These are phyloP conservation scores for Paraleonurus japonicus DNA, from an alignment of 257 asterid genomes.

Conservation along the genomic window DNA sequence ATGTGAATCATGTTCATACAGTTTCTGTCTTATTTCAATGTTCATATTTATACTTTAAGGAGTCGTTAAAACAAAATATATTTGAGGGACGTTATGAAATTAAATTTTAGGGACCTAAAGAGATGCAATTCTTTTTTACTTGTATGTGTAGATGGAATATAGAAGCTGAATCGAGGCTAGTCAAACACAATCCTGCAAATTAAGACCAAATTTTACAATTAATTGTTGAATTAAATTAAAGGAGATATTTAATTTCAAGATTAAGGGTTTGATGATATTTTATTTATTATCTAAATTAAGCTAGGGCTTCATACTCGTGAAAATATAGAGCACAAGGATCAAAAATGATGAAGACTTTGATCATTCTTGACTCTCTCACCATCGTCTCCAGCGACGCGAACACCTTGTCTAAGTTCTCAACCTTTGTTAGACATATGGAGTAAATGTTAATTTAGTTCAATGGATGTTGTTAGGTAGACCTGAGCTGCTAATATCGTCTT, in stretches of 20 bases:
- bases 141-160: constrained; percentile 59
- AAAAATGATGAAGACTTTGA: constrained; percentile 46
- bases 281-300: too few species aligned
- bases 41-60: too few species aligned
- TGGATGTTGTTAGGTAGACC: too few species aligned
- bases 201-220: neutral
- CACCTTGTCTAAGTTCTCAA: constrained; percentile 63
- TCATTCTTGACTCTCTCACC: constrained; percentile 58
- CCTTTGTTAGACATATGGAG: neutral
- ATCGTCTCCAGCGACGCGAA: constrained; percentile 57
- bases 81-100: too few species aligned
- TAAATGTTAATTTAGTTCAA: neutral
- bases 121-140: constrained; percentile 23
- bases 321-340: constrained; percentile 56
- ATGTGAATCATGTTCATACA: too few species aligned
- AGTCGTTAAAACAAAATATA: too few species aligned
- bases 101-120: neutral
- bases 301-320: constrained; percentile 71
- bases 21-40: too few species aligned
- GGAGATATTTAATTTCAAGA: neutral
- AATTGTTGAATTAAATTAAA: neutral
- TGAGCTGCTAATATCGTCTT: constrained; percentile 60
- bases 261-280: too few species aligned
- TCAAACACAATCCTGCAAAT: constrained; percentile 50
- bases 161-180: constrained; percentile 42